Conservation (phyloP, 169 alveolate genomes). For the Plasmodium sp. region DNA sequence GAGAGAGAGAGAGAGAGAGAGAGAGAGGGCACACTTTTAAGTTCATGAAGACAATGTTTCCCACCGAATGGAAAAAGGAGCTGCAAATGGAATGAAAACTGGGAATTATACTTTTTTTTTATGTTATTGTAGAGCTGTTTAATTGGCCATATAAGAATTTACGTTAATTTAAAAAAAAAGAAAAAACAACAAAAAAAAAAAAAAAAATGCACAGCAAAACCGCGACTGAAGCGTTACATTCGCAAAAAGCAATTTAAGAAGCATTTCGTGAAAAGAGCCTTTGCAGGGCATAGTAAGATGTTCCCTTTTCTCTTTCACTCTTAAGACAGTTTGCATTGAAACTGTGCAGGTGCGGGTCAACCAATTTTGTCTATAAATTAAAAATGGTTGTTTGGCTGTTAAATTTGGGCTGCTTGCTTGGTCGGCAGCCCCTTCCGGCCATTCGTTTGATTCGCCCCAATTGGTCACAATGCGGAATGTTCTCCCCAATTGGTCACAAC, state of each 20-base stretch:
- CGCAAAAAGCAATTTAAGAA: not conserved
- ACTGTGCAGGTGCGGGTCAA: not conserved
- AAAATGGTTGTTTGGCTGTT: not conserved
- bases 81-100: not conserved
- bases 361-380: not conserved
- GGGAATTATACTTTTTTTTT: not conserved
- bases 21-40: not conserved
- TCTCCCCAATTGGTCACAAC: not conserved
- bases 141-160: conserved; percentile 3
- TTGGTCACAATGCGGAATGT: not conserved
- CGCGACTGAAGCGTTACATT: conserved; percentile 1
- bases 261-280: not conserved
- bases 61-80: not conserved
- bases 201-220: not conserved
- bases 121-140: conserved; percentile 5
- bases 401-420: not conserved
- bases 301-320: not conserved
- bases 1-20: not conserved
- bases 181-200: not conserved
- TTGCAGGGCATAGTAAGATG: not conserved
- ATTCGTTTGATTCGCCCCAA: not conserved
- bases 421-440: not conserved
- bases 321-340: not conserved
- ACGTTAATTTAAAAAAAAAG: not conserved
- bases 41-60: not conserved